phyloP scores from a whole-genome alignment of 306 rosid species.

The Gynostemma pentaphyllum region DNA sequence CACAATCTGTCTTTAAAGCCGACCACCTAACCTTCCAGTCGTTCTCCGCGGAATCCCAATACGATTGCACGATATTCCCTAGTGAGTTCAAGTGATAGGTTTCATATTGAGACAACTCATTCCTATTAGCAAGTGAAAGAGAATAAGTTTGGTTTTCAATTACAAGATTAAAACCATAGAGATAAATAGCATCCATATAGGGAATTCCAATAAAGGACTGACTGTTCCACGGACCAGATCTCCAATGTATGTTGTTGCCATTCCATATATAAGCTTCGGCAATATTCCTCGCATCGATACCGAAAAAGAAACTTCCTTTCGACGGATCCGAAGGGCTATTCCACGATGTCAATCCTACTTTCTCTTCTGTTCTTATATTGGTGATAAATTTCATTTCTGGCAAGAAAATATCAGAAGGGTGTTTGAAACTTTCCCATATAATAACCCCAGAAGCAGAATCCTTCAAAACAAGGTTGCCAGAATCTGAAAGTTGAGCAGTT shows the following conservation, averaged over 20 bases:
- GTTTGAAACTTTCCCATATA: conserved; percentile 31
- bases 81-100: background rate
- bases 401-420: conserved; percentile 14
- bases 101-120: background rate
- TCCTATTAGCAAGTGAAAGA: background rate
- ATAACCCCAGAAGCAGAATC: background rate
- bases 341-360: conserved; percentile 11
- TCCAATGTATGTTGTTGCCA: conserved; percentile 11
- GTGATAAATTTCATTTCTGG: conserved; percentile 6
- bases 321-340: conserved; percentile 21
- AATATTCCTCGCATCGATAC: background rate
- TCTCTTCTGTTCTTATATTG: background rate
- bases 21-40: background rate
- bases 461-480: conserved; percentile 26
- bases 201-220: conserved; percentile 25
- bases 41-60: background rate
- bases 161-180: conserved; percentile 13
- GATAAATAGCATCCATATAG: conserved; percentile 19
- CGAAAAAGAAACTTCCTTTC: conserved; percentile 13
- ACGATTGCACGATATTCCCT: background rate
- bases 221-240: conserved; percentile 44
- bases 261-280: conserved; percentile 24
- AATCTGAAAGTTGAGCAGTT: conserved; percentile 12
- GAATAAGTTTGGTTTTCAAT: conserved; percentile 9
- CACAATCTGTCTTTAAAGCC: conserved; percentile 11